These are phyloP conservation scores for Alisma plantagoaquatica DNA, from an alignment of 106 monocot genomes.

Conservation along the genomic window DNA sequence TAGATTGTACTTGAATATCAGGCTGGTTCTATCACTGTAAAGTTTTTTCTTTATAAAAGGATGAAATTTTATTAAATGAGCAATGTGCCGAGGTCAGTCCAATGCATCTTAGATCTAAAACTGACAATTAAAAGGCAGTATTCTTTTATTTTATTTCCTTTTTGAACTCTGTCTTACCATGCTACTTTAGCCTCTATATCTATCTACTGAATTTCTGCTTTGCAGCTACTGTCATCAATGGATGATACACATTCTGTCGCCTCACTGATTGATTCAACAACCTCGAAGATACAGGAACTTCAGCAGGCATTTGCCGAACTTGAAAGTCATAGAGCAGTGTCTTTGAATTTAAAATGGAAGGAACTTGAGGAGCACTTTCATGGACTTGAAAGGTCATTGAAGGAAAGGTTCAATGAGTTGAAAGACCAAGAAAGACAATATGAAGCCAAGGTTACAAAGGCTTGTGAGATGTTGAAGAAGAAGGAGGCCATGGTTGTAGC, in stretches of 20 bases:
- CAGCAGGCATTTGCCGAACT: constrained; percentile 71
- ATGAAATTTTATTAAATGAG: too few relatives aligned
- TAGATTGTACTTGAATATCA: too few relatives aligned
- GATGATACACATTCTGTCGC: constrained; percentile 52
- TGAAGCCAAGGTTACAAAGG: constrained; percentile 33
- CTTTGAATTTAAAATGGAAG: constrained; percentile 64
- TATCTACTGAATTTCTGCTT: too few relatives aligned
- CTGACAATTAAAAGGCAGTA: too few relatives aligned
- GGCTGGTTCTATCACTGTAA: too few relatives aligned
- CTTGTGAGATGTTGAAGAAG: constrained; percentile 48
- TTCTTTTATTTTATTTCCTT: too few relatives aligned
- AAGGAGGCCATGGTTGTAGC: constrained; percentile 50
- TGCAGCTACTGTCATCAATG: constrained; percentile 48
- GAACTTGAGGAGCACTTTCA: constrained; percentile 74
- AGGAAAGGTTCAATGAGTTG: constrained; percentile 55
- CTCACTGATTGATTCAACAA: constrained; percentile 56
- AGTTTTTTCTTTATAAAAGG: too few relatives aligned
- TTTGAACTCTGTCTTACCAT: too few relatives aligned
- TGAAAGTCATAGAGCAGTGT: constrained; percentile 43
- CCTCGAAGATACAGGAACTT: constrained; percentile 76
- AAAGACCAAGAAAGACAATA: constrained; percentile 66
- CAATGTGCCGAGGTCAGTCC: too few relatives aligned
- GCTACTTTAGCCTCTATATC: too few relatives aligned
- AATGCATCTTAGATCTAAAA: too few relatives aligned
- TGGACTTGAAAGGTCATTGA: constrained; percentile 79